Base-by-base conservation (phyloP, 2,329 filamentous ascomycete species). In the Furcasterigmium furcatum region DNA sequence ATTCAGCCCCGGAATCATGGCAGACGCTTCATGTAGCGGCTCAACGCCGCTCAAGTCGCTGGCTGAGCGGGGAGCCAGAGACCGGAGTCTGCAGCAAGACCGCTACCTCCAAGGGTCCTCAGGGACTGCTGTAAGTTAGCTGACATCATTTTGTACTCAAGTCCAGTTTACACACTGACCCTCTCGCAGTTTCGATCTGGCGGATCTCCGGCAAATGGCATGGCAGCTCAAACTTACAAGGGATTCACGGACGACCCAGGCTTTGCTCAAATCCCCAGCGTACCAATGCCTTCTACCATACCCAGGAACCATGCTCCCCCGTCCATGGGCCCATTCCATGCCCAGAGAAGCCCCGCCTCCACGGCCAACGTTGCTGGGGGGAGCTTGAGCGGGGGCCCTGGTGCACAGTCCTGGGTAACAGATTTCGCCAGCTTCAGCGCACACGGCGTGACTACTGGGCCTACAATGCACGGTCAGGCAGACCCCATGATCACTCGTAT, bases 11-110 rank as follows among this genome's bases (percentile, higher is more conserved):
- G n/a, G n/a, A n/a, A n/a, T n/a, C 44, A 72, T 72, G 69, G 61
- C 67, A 30, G 67, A 71, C 43, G 60, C 61, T 45, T 67, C 68
- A 9, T 72, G 70, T 50, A 68, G 67, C 49, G 68, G 67, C 27
- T 60, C 62, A 3, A 66, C 65, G 41, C 68, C 70, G 29, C 71
- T 72, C 45, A 72, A 72, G 58, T 64, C 61, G 12, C 60, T 72
- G 35, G 54, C 68, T 18, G 66, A 72, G 9, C 67, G 72, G 32
- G 67, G 72, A 42, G 58, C 60, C n/a, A 62, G 63, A 38, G 68
- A 72, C 53, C 59, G 62, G 41, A 67, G 65, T 52, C 64, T 65
- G 43, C 68, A 69, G 14, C 67, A 71, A 50, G 67, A 71, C 49
- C 60, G 66, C n/a, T 53, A 68, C 16, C 52, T 63, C 43, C 56